phyloP scores from a whole-genome alignment of 805 yeast species.

The Yamadazyma insecticola region DNA sequence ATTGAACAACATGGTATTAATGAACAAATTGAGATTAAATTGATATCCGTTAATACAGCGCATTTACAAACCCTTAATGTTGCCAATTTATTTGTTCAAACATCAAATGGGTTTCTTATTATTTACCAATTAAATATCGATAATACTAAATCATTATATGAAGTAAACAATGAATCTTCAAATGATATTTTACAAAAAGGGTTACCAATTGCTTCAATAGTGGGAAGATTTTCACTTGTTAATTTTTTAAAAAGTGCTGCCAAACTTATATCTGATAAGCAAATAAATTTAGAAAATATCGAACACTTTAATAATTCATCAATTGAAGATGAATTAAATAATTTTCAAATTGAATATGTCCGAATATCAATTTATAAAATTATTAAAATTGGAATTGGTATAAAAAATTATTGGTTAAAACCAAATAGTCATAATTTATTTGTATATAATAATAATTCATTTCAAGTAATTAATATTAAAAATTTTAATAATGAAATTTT shows the following conservation, averaged over 20 bases:
- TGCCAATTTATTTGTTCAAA: constrained; percentile 35
- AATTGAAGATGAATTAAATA: constrained; percentile 28
- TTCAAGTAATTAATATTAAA: constrained; percentile 33
- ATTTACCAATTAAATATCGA: constrained; percentile 36
- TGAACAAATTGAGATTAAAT: constrained; percentile 33
- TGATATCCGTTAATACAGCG: constrained; percentile 31
- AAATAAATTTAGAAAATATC: constrained; percentile 26
- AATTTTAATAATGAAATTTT: constrained; percentile 25
- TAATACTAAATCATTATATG: constrained; percentile 26
- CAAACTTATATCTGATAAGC: constrained; percentile 8
- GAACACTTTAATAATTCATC: constrained; percentile 27
- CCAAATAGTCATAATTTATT: constrained; percentile 36
- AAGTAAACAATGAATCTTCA: constrained; percentile 11
- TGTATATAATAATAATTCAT: constrained; percentile 20
- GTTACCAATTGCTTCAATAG: constrained; percentile 31
- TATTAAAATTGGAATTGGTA: constrained; percentile 29
- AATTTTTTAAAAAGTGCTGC: constrained; percentile 28
- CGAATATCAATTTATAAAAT: constrained; percentile 26
- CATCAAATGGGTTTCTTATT: constrained; percentile 35
- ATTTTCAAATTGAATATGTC: constrained; percentile 21
- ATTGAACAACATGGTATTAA: constrained; percentile 46
- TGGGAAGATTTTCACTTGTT: constrained; percentile 14
- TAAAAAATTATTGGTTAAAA: constrained; percentile 31
- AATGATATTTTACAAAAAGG: constrained; percentile 23
- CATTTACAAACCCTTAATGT: constrained; percentile 19